Percentiles rank a stretch among this genome's conserved stretches.
phyloP scores from a whole-genome alignment of 2,329 filamentous ascomycete species.

The Sporothrix brunneoviolacea region DNA sequence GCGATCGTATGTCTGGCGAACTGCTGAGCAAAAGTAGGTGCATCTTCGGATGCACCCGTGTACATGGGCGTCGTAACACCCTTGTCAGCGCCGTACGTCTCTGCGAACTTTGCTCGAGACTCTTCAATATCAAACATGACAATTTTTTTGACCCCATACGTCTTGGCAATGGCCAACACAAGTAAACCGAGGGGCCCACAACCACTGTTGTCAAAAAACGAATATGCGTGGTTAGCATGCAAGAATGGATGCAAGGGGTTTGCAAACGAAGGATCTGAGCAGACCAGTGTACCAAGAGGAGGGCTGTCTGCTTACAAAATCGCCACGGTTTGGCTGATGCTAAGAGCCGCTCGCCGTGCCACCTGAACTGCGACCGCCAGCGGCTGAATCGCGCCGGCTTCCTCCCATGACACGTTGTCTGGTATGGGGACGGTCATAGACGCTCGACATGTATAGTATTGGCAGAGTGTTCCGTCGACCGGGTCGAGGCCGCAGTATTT shows the following conservation, averaged over 20 bases:
- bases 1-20: too few relatives aligned
- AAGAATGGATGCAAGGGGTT: too few relatives aligned
- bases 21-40: conserved; percentile 12
- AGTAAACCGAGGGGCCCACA: conserved; percentile 25
- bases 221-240: not conserved
- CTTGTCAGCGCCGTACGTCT: conserved; percentile 20
- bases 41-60: conserved; percentile 8
- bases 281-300: too few relatives aligned
- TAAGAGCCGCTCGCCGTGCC: conserved; percentile 39
- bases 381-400: conserved; percentile 61
- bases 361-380: conserved; percentile 58
- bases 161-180: conserved; percentile 22
- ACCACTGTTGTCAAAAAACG: conserved; percentile 16
- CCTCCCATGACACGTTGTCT: conserved; percentile 50
- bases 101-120: conserved; percentile 21
- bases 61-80: conserved; percentile 19
- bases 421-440: conserved; percentile 62
- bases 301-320: conserved; percentile 28
- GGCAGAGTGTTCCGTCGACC: conserved; percentile 58
- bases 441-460: conserved; percentile 45
- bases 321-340: conserved; percentile 21
- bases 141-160: conserved; percentile 23
- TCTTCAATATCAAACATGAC: conserved; percentile 26
- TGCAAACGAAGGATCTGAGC: too few relatives aligned
- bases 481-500: conserved; percentile 62